Percentiles rank a stretch among this genome's conserved stretches.
These are phyloP conservation scores for Chimonanthus salicifolius DNA, from an alignment of 164 flowering plant species.

Conservation along the genomic window DNA sequence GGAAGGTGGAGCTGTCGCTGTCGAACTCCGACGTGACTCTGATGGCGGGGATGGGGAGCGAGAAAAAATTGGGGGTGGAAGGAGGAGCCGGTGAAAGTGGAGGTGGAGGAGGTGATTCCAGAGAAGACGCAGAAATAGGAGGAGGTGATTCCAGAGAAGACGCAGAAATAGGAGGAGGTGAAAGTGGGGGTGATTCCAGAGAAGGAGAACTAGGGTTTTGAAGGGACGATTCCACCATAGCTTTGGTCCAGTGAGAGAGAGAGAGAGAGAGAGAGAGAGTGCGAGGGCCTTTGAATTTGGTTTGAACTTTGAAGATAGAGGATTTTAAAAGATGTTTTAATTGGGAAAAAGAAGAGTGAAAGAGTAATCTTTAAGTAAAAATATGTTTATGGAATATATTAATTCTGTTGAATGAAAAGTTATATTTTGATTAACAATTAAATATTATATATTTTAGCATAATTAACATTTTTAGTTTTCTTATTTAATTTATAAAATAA, in stretches of 20 bases:
- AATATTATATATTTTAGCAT: no score
- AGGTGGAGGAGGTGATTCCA: neutral
- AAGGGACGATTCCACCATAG: no score
- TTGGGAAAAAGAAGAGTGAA: neutral
- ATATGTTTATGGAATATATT: neutral
- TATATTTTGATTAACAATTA: no score
- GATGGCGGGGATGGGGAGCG: conserved; percentile 48
- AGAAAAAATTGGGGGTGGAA: conserved; percentile 21
- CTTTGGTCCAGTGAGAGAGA: neutral
- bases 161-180: conserved; percentile 11
- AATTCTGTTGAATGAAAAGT: no score
- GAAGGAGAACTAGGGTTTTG: neutral
- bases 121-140: conserved; percentile 8
- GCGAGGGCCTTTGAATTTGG: neutral
- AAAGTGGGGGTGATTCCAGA: neutral
- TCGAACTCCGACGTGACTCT: conserved; percentile 81
- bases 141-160: neutral
- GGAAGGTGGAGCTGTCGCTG: conserved; percentile 61
- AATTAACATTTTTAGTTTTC: no score
- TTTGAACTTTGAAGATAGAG: neutral
- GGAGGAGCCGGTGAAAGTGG: neutral
- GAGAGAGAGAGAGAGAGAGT: neutral
- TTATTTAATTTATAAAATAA: no score
- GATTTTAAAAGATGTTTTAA: neutral
- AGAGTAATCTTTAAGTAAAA: neutral